Evolutionary conservation across 768 basidiomycete genomes (phyloP).

Genomic region (Pleurotus eryngii): DNA sequence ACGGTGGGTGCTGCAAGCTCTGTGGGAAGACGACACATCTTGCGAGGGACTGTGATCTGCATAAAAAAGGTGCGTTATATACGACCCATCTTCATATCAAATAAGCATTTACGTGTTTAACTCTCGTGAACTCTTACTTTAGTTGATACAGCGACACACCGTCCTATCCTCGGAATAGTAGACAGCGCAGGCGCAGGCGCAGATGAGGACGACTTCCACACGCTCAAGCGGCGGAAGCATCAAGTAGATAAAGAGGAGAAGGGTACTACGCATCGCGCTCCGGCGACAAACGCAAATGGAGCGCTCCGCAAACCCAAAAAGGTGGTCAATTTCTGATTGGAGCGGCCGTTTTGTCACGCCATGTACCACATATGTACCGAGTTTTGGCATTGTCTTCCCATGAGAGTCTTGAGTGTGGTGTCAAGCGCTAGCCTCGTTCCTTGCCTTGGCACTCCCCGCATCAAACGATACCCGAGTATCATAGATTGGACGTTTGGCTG

Average conservation of each 20-base stretch:
- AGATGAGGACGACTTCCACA: slow-evolving; percentile 95
- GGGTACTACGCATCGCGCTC: slow-evolving; percentile 21
- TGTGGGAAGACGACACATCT: slow-evolving; percentile 85
- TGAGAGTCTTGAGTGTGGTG: slow-evolving; percentile 9
- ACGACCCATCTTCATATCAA: too few species aligned
- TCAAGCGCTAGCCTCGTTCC: slow-evolving; percentile 20
- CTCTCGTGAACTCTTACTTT: background rate
- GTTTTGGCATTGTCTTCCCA: background rate
- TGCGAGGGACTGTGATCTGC: slow-evolving; percentile 74
- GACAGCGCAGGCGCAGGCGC: slow-evolving; percentile 58
- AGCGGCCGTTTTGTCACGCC: too few species aligned
- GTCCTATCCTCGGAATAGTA: slow-evolving; percentile 28
- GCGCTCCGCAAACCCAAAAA: slow-evolving; percentile 21
- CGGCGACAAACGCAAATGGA: slow-evolving; percentile 51
- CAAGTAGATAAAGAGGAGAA: slow-evolving; percentile 64
- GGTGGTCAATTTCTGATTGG: slow-evolving; percentile 4
- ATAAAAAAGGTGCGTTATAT: slow-evolving; percentile 48
- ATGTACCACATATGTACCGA: background rate
- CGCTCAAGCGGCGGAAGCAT: slow-evolving; percentile 59
- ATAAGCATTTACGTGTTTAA: background rate
- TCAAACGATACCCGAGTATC: too few species aligned
- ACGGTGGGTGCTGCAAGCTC: slow-evolving; percentile 87
- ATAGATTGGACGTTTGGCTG: too few species aligned
- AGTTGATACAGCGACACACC: background rate
- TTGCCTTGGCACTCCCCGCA: too few species aligned